These are phyloP conservation scores for Harringtonia aguacate DNA, from an alignment of 2,329 filamentous ascomycete species.

Conservation along the genomic window DNA sequence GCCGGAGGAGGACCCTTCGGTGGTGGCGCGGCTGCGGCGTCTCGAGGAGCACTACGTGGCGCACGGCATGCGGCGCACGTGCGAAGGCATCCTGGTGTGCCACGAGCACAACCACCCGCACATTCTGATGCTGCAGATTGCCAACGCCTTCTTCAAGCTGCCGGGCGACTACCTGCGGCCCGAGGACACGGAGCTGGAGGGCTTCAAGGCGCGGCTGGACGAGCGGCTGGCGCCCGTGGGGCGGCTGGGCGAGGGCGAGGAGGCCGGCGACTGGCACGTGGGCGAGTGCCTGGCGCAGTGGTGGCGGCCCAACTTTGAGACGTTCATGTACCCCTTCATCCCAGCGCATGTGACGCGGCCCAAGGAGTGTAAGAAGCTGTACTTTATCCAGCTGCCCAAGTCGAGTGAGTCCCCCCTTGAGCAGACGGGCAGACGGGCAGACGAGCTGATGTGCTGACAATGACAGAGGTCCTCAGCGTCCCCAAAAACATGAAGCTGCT, in stretches of 20 bases:
- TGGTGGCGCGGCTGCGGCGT: constrained; percentile 81
- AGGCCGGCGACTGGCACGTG: constrained; percentile 80
- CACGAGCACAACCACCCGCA: constrained; percentile 99
- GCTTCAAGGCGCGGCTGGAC: constrained; percentile 90
- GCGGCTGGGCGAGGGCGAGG: constrained; percentile 73
- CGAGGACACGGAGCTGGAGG: constrained; percentile 81
- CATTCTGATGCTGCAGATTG: constrained; percentile 97
- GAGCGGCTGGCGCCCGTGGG: constrained; percentile 91
- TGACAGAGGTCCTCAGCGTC: constrained; percentile 82
- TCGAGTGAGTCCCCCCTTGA: constrained; percentile 51
- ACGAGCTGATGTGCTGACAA: background rate
- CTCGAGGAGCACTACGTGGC: constrained; percentile 90
- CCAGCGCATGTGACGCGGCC: constrained; percentile 91
- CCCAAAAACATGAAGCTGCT: constrained; percentile 99
- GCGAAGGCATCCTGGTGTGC: constrained; percentile 93
- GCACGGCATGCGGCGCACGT: constrained; percentile 94
- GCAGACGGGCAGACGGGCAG: constrained; percentile 14
- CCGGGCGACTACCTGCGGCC: constrained; percentile 89
- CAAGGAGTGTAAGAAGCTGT: constrained; percentile 99
- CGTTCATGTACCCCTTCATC: constrained; percentile 98
- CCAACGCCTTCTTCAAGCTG: constrained; percentile 98
- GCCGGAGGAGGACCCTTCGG: constrained; percentile 93
- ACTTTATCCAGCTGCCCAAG: constrained; percentile 88
- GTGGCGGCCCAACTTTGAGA: constrained; percentile 99
- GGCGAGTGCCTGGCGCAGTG: constrained; percentile 93